Conservation (phyloP, 2,329 filamentous ascomycete genomes). For the Chaetomium globosum region DNA sequence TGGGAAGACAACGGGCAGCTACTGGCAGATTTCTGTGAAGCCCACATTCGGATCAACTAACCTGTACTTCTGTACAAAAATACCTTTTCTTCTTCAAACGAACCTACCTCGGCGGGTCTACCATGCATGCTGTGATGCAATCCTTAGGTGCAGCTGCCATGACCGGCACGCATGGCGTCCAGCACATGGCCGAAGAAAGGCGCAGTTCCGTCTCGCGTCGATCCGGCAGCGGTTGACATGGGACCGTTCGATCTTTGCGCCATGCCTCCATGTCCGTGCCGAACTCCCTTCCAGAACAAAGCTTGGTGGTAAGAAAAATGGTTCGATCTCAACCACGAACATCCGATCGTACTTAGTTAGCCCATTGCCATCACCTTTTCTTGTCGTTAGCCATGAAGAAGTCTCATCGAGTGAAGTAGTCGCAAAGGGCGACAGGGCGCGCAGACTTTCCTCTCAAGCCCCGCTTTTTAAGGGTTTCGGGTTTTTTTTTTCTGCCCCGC, state of each 20-base stretch:
- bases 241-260: constrained; percentile 40
- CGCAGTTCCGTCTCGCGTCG: constrained; percentile 31
- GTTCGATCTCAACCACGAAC: constrained; percentile 34
- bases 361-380: constrained; percentile 6
- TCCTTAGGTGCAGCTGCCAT: not conserved
- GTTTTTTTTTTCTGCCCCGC: constrained; percentile 25
- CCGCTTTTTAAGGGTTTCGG: constrained; percentile 27
- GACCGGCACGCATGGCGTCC: constrained; percentile 18
- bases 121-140: constrained; percentile 6
- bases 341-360: not conserved
- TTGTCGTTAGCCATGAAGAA: not conserved
- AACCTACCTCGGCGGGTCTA: not conserved
- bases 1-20: not conserved
- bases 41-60: not conserved
- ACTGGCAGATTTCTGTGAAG: not conserved
- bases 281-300: constrained; percentile 21
- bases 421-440: not conserved
- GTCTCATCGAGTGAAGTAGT: not conserved
- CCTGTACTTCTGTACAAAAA: not conserved
- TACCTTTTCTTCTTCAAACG: not conserved
- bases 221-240: constrained; percentile 33
- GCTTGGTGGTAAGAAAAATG: constrained; percentile 36
- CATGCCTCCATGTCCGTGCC: constrained; percentile 21
- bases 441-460: not conserved
- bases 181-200: constrained; percentile 32